Conservation (phyloP, 331 rosid genomes). For the Telfairia occidentalis region DNA sequence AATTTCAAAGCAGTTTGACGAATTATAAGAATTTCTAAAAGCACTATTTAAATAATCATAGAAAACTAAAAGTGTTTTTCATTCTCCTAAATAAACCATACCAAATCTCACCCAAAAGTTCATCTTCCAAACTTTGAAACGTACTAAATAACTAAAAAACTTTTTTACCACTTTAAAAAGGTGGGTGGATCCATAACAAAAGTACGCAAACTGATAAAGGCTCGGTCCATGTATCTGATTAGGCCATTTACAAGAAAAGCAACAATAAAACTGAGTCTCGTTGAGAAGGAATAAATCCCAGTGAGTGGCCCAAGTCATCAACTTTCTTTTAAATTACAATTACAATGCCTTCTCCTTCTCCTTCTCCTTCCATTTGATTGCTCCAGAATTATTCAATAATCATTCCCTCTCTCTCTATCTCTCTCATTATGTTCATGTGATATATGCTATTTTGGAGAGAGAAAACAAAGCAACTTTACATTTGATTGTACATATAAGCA, state of each 20-base stretch:
- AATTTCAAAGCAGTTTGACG: too few relatives aligned
- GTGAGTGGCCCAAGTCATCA: constrained; percentile 22
- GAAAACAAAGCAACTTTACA: neutral
- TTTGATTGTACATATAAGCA: neutral
- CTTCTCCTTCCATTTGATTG: neutral
- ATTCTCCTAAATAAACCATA: neutral
- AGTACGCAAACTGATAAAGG: constrained; percentile 38
- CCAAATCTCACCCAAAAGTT: neutral
- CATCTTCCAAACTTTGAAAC: neutral
- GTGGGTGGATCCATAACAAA: constrained; percentile 32
- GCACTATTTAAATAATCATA: too few relatives aligned
- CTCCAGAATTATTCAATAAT: neutral
- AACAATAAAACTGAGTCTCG: constrained; percentile 29
- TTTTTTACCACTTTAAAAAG: neutral
- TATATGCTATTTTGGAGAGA: constrained; percentile 1
- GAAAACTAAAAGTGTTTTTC: neutral
- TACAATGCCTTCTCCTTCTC: too few relatives aligned
- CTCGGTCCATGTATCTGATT: constrained; percentile 23
- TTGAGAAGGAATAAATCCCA: constrained; percentile 12
- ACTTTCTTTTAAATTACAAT: neutral
- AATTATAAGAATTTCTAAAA: too few relatives aligned
- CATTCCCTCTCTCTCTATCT: neutral
- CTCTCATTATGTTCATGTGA: neutral
- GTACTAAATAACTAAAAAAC: neutral
- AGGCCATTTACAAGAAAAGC: constrained; percentile 58